phyloP scores from a whole-genome alignment of 352 stramenopile species.

The Globisporangium irregulare region DNA sequence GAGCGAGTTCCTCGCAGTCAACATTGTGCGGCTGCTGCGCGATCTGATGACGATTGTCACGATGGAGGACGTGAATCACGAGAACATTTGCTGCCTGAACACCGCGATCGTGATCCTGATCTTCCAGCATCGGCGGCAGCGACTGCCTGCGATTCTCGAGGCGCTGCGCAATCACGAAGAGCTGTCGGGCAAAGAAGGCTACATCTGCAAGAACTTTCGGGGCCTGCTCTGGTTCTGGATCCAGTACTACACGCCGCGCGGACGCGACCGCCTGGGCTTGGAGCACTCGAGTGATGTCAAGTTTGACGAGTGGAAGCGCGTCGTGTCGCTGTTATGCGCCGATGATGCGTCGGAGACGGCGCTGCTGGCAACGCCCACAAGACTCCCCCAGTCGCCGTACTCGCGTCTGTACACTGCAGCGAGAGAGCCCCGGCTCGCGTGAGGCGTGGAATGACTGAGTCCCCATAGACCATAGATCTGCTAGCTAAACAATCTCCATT shows the following conservation, averaged over 20 bases:
- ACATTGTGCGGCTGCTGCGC: constrained; percentile 88
- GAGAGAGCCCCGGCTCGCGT: constrained; percentile 14
- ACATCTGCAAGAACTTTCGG: constrained; percentile 89
- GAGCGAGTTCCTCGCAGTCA: constrained; percentile 86
- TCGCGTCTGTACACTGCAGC: constrained; percentile 44
- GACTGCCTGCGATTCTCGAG: constrained; percentile 70
- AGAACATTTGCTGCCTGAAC: constrained; percentile 98
- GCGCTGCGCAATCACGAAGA: constrained; percentile 68
- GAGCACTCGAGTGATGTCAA: constrained; percentile 94
- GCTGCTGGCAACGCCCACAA: constrained; percentile 55
- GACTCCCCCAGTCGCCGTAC: constrained; percentile 65
- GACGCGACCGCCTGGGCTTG: constrained; percentile 90
- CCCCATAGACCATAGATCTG: constrained; percentile 9
- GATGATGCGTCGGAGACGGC: constrained; percentile 90
- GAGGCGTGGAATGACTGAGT: not conserved
- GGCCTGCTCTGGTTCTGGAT: constrained; percentile 95
- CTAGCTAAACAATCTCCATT: not conserved
- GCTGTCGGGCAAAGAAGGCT: constrained; percentile 56
- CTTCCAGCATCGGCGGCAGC: constrained; percentile 88
- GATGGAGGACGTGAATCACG: constrained; percentile 94
- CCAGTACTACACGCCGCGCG: constrained; percentile 94
- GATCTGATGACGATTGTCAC: constrained; percentile 95
- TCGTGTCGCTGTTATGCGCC: constrained; percentile 89
- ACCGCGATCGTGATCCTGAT: constrained; percentile 95
- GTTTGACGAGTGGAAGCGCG: constrained; percentile 92